Evolutionary conservation across 2,329 filamentous ascomycete genomes (phyloP).

Genomic region (Aspergillus clavatus): DNA sequence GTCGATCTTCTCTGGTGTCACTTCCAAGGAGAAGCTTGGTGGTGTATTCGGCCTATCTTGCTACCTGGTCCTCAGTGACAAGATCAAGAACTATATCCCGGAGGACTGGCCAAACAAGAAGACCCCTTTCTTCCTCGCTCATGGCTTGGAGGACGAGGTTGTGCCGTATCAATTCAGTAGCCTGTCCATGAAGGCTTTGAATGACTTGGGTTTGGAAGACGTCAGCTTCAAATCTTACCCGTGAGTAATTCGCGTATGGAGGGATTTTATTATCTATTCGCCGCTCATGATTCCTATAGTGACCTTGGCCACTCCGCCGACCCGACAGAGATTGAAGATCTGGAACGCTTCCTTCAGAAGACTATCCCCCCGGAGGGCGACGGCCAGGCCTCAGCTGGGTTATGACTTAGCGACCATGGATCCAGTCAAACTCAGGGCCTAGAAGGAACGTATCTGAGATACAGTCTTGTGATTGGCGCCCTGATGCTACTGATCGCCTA

Average conservation of each 20-base stretch:
- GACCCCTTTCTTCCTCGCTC: constrained; percentile 83
- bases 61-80: constrained; percentile 69
- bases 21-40: constrained; percentile 68
- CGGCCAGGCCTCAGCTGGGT: constrained; percentile 22
- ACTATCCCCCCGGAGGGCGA: constrained; percentile 47
- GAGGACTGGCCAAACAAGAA: constrained; percentile 60
- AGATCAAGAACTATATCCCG: constrained; percentile 55
- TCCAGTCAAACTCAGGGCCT: background rate
- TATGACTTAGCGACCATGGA: constrained; percentile 30
- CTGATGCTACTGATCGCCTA: constrained; percentile 23
- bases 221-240: constrained; percentile 72
- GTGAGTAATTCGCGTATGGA: constrained; percentile 45
- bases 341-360: constrained; percentile 61
- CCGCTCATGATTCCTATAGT: constrained; percentile 37
- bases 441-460: constrained; percentile 9
- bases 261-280: background rate
- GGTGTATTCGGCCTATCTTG: constrained; percentile 81
- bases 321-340: constrained; percentile 72
- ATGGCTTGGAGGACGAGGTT: constrained; percentile 72
- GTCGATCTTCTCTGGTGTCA: constrained; percentile 74
- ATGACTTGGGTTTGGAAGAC: constrained; percentile 60
- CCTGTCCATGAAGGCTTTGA: constrained; percentile 62
- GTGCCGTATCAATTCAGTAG: constrained; percentile 66
- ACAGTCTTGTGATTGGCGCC: constrained; percentile 19
- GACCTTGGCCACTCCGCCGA: constrained; percentile 72